Conservation (phyloP, 2,329 filamentous ascomycete species). For the Clonostachys byssicola region DNA sequence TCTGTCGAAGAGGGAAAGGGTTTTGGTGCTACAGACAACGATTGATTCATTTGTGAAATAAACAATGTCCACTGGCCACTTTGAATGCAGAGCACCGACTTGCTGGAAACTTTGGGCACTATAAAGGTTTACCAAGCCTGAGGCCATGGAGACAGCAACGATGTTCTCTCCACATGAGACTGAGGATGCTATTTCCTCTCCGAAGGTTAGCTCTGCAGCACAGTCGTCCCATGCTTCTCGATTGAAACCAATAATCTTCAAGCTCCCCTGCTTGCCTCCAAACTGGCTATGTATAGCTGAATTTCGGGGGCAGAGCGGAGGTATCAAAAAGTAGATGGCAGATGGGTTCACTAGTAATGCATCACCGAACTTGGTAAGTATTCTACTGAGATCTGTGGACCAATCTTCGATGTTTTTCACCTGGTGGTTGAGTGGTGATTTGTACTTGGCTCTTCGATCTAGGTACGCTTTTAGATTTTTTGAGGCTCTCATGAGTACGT, state of each 20-base stretch:
- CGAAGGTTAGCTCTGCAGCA: conserved; percentile 6
- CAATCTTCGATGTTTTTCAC: conserved; percentile 16
- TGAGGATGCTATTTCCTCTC: conserved; percentile 4
- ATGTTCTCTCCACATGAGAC: conserved; percentile 7
- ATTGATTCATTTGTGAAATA: conserved; percentile 3
- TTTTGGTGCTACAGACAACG: conserved; percentile 4
- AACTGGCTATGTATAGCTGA: conserved; percentile 9
- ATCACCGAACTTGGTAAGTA: conserved; percentile 22
- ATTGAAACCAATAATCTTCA: conserved; percentile 7
- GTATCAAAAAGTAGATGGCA: conserved; percentile 26
- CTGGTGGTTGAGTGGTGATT: conserved; percentile 11
- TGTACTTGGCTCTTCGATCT: conserved; percentile 10
- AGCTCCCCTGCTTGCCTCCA: conserved; percentile 3
- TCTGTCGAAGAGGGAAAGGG: conserved; percentile 5
- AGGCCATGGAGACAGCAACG: conserved; percentile 9
- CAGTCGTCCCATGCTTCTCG: conserved; percentile 11
- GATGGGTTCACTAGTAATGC: conserved; percentile 16
- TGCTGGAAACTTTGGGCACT: conserved; percentile 7
- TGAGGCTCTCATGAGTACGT: conserved; percentile 11
- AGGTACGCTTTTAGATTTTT: conserved; percentile 17
- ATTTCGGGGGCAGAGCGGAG: conserved; percentile 21
- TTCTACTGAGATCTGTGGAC: conserved; percentile 20
- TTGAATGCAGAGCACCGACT: conserved; percentile 1
- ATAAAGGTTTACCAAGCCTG: conserved; percentile 6
- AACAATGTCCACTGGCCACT: conserved; percentile 6